A percentile compares a stretch with the other conserved stretches of the same genome.
These are phyloP conservation scores for Cystoisospora suis DNA, from an alignment of 169 alveolate genomes.

Conservation along the genomic window DNA sequence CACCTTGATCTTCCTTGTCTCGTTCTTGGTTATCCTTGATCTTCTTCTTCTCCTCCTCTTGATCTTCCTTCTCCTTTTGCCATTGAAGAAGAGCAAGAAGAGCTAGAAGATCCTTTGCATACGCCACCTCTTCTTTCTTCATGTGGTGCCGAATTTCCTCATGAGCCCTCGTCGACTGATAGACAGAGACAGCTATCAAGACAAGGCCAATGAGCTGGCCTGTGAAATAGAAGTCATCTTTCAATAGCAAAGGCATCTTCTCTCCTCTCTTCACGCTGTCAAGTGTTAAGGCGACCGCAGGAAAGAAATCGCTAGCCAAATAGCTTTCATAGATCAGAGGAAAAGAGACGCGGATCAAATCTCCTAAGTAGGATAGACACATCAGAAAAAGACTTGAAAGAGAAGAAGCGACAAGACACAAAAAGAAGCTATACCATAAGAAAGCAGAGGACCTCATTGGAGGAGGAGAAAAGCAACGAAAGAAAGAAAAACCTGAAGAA, in stretches of 20 bases:
- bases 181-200: neutral
- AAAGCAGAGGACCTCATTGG: too few species aligned
- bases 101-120: neutral
- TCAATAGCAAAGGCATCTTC: neutral
- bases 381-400: too few species aligned
- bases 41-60: too few species aligned
- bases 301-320: neutral
- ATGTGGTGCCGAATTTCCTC: neutral
- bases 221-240: neutral
- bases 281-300: neutral
- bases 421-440: too few species aligned
- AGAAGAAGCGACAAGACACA: too few species aligned
- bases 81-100: conserved; percentile 4
- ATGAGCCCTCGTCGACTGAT: neutral
- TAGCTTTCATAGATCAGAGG: too few species aligned
- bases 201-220: neutral
- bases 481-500: neutral
- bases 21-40: too few species aligned
- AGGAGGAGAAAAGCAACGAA: neutral
- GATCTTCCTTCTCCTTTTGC: too few species aligned
- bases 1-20: too few species aligned
- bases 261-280: neutral
- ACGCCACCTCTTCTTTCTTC: neutral
- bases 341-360: too few species aligned
- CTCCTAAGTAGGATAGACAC: too few species aligned